Base-by-base conservation (phyloP, 495 filamentous ascomycete species). In the Ramalina peruviana region DNA sequence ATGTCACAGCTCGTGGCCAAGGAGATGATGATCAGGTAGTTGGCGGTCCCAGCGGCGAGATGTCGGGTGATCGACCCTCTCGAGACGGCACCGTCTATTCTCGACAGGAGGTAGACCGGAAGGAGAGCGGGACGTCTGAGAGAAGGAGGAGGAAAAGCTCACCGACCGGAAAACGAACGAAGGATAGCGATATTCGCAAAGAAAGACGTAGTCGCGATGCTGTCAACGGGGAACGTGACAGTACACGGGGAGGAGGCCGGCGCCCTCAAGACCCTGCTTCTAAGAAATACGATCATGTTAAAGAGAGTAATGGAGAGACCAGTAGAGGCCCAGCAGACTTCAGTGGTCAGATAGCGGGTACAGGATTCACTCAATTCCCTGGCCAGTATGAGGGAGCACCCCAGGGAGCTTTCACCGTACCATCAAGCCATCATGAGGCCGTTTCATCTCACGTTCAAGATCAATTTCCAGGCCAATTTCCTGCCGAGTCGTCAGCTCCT, bases 391-490 rank as follows among this genome's bases (percentile, higher is more conserved):
- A 66, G 47, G 51, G 50, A 7, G 49, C 53, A 17, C 52, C 65
- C 38, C 55, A 60, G 40, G 53, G 53, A 25, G 44, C 30, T 23
- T 49, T 33, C 38, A 54, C 26, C 44, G 60, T 46, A 44, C 57
- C 38, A 58, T 43, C 47, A 36, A 40, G 51, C 12, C 60, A 61
- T 37, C 30, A 33, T 33, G 51, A 53, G 9, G 53, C 60, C 1
- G 68, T 69, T 51, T 70, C 74, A 36, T 64, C 78, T 17, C 76
- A 79, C 61, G 66, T 80, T 9, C 58, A 67, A 33, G 69, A 73
- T 47, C 77, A 81, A 51, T 81, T 80, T 53, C 78, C 75, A 15
- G 77, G 74, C 30, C 76, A 81, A 54, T 69, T 77, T 48, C 72
- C 76, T 5, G 40, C 59, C 7, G 49, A 60, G 15, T 65, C 58